Conservation (phyloP, 768 basidiomycete genomes). For the Pholiota microspora region DNA sequence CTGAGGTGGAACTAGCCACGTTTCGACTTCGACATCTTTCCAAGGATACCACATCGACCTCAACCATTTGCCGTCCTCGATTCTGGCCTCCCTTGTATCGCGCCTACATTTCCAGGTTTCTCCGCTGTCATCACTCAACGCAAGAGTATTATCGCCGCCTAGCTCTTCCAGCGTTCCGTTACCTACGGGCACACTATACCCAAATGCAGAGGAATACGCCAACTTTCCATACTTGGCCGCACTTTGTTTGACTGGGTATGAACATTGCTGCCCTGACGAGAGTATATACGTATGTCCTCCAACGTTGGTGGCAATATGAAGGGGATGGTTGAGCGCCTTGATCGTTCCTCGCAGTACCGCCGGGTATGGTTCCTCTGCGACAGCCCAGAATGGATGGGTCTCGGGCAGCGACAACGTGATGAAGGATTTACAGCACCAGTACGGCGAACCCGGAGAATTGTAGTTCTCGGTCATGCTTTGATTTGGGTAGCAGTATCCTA, state of each 20-base stretch:
- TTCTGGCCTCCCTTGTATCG: slow-evolving; percentile 57
- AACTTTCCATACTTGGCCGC: slow-evolving; percentile 80
- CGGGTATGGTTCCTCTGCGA: slow-evolving; percentile 67
- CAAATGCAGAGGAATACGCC: slow-evolving; percentile 75
- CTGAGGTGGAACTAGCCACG: slow-evolving; percentile 69
- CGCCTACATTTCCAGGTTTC: slow-evolving; percentile 73
- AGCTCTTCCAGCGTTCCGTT: slow-evolving; percentile 68
- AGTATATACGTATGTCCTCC: slow-evolving; percentile 69
- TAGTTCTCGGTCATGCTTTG: slow-evolving; percentile 79
- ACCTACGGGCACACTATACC: slow-evolving; percentile 71
- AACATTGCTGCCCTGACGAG: slow-evolving; percentile 76
- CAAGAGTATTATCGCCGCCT: slow-evolving; percentile 69
- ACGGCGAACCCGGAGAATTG: slow-evolving; percentile 75
- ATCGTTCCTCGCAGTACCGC: slow-evolving; percentile 39
- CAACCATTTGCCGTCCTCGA: slow-evolving; percentile 54
- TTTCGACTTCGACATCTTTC: slow-evolving; percentile 70
- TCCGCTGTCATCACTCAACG: slow-evolving; percentile 66
- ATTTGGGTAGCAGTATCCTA: slow-evolving; percentile 70
- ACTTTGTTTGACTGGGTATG: slow-evolving; percentile 76
- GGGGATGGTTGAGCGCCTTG: slow-evolving; percentile 56
- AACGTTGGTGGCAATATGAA: slow-evolving; percentile 64
- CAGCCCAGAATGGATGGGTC: slow-evolving; percentile 71
- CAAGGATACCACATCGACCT: slow-evolving; percentile 75
- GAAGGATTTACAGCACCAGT: slow-evolving; percentile 83
- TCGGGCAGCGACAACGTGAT: slow-evolving; percentile 61